phyloP scores from a whole-genome alignment of 306 rosid species.

The Malus sylvestris region DNA sequence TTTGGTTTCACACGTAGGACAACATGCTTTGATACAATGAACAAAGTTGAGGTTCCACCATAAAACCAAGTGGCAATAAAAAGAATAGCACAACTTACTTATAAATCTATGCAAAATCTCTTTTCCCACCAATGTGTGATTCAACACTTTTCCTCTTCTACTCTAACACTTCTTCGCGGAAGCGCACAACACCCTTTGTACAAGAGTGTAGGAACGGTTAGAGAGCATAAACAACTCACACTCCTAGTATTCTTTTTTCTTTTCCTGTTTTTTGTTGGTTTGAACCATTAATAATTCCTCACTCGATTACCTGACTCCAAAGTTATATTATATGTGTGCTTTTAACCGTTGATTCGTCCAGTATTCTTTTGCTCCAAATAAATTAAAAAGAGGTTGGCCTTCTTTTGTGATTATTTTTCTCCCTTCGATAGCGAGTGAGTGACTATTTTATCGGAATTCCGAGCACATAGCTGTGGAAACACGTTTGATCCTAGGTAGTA shows the following conservation, averaged over 20 bases:
- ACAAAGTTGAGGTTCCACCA: no score
- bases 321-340: not conserved
- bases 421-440: not conserved
- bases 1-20: no score
- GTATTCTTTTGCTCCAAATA: not conserved
- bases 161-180: not conserved
- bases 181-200: not conserved
- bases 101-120: no score
- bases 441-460: no score
- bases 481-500: no score
- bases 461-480: no score
- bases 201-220: not conserved
- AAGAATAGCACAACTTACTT: no score
- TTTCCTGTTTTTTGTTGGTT: not conserved
- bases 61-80: no score
- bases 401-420: not conserved
- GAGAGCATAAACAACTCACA: not conserved
- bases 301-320: not conserved
- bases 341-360: not conserved
- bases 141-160: not conserved
- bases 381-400: not conserved
- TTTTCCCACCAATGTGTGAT: not conserved
- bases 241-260: not conserved
- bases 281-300: not conserved
- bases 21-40: no score